Evolutionary conservation across 2,329 filamentous ascomycete genomes (phyloP), one percentile per base, ranked within the genome.

Genomic region (Fragosphaeria purpurea): DNA sequence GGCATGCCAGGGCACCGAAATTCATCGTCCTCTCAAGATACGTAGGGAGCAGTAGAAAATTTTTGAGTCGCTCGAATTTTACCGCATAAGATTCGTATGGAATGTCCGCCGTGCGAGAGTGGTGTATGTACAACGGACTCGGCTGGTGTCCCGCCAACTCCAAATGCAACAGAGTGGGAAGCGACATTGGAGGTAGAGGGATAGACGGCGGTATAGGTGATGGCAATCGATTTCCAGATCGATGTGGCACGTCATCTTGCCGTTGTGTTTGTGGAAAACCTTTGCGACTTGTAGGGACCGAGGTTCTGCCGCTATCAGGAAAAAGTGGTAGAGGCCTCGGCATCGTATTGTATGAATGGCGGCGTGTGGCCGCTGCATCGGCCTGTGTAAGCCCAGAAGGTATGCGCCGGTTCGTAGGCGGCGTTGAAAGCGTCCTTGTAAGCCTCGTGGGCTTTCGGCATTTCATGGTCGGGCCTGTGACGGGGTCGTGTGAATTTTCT

Each of bases 11-110:
- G 0, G 87, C 83, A 6, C 93, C 93, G 67, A 98, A 97, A 53
- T 83, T 81, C 6, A 98, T 76, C 0, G 90, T 85, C 44, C 85
- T 79, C 67, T 98, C 93, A 5, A 98, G 74, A 54, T 85, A 86
- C 0, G 81, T 77, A 0, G 91, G 89, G 4, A 98, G 70, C 32
- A 89, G 72, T 6, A 98, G 68, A 54, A 96, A 94, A 63, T 97
- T 97, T 57, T 88, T 77, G 10, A 98, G 73, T 40, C 94, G 82
- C 64, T 97, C 88, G 53, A 97, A 86, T 64, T 97, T 97, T 60
- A 95, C 79, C 34, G 85, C 85, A 30, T 88, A 91, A 4, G 90
- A 95, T 65, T 98, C 93, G 66, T 96, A 97, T 0, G 89, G 88
- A 31, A 72, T 68, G 50, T 83, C 79, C 53, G 66, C 71, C 0